Conservation (phyloP, 2,329 filamentous ascomycete genomes). For the Colletotrichum sp. region DNA sequence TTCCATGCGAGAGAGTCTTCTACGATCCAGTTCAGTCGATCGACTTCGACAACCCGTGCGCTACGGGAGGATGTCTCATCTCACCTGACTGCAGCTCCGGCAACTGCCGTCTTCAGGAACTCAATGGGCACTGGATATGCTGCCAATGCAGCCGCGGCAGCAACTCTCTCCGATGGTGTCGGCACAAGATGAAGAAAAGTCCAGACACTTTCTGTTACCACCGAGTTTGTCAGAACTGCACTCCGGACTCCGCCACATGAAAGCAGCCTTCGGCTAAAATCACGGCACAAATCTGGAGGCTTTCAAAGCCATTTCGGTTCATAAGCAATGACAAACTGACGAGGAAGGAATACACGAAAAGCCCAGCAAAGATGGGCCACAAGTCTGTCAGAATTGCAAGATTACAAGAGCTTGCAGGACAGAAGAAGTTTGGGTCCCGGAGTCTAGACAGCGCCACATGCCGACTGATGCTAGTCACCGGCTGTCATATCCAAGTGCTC, state of each 20-base stretch:
- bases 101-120: conserved; percentile 52
- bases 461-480: neutral
- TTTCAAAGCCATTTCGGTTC: neutral
- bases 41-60: conserved; percentile 48
- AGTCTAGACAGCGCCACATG: neutral
- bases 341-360: neutral
- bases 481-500: neutral
- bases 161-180: conserved; percentile 51
- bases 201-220: conserved; percentile 60
- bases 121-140: conserved; percentile 54
- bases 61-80: conserved; percentile 48
- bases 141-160: conserved; percentile 52
- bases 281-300: neutral
- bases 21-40: conserved; percentile 36
- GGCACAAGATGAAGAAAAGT: conserved; percentile 48
- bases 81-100: conserved; percentile 53
- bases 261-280: neutral
- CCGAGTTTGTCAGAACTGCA: conserved; percentile 50
- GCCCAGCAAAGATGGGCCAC: neutral
- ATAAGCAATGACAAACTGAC: neutral
- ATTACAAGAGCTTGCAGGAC: neutral
- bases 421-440: neutral
- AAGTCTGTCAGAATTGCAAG: neutral
- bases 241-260: conserved; percentile 31
- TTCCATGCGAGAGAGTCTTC: conserved; percentile 23